Evolutionary conservation across 169 alveolate species (phyloP), one percentile per base, ranked within the genome.

Genomic region (Plasmodium billcollinsi): DNA sequence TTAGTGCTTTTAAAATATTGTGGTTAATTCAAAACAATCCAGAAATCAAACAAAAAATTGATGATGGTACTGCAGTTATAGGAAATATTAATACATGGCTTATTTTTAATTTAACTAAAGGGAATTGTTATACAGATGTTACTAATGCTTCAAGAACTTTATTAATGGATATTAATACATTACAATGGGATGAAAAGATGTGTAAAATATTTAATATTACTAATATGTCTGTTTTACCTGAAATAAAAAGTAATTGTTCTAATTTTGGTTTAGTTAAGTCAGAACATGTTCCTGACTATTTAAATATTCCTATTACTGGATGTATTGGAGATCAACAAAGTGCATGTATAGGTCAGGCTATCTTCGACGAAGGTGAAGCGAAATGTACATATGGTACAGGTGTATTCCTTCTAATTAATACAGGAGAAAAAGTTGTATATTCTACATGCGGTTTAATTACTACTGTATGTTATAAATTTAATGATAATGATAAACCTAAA

Each of bases 301-400:
- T 89, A 71, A 96, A 96, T 8, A 96, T 97, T 2, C 94, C 95
- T 14, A 96, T 98, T n/a, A 74, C 96, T 33, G 97, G 98, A n/a
- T 93, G 94, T 45, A 72, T 95, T 14, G 99, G 99, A 39, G 99
- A 97, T 86, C 97, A 97, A 72, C 96, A 97, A 88, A 96, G 98
- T 29, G 98, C 99, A 24, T 95, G 97, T 59, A 80, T 97, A 21
- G 99, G 99, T 0, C 99, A 97, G 54, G 95, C 94, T 29, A 52
- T 95, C 7, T 89, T 95, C n/a, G 94, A 94, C 43, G 91, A 75
- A 63, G 97, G 97, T 7, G 96, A 96, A 67, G 96, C 97, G 0
- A 98, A 98, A 80, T 95, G 96, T 75, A 98, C 99, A 0, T 95
- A 95, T 73, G 99, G 99, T n/a, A 97, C 98, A 47, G 99, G 99